phyloP scores from a whole-genome alignment of 495 filamentous ascomycete species.

The Staphylotrichum tortipilum region DNA sequence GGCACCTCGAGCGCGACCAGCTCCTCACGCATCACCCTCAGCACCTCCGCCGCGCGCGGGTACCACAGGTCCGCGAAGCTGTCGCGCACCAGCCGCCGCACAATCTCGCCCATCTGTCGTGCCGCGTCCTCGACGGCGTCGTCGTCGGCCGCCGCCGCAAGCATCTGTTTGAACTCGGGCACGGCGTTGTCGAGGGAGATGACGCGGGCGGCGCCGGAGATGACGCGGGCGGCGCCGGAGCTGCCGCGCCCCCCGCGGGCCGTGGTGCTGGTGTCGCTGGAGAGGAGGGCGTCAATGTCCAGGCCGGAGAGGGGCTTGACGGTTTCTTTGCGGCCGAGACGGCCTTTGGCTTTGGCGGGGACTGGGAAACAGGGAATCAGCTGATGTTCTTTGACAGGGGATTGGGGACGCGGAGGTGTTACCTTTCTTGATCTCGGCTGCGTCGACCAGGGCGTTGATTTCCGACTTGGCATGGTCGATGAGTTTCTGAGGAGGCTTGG shows the following conservation, averaged over 20 bases:
- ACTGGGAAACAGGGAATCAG: too few relatives aligned
- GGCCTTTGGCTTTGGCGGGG: slow-evolving; percentile 71
- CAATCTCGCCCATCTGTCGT: slow-evolving; percentile 64
- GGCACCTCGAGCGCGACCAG: slow-evolving; percentile 70
- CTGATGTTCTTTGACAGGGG: too few relatives aligned
- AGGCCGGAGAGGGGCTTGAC: slow-evolving; percentile 87
- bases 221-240: too few relatives aligned
- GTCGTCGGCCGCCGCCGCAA: slow-evolving; percentile 54
- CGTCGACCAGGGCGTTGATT: slow-evolving; percentile 55
- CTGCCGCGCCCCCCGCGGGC: too few relatives aligned
- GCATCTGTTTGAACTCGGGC: slow-evolving; percentile 81
- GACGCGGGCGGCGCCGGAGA: too few relatives aligned
- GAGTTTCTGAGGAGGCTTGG: slow-evolving; percentile 62
- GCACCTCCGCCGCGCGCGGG: slow-evolving; percentile 61
- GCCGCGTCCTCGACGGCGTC: slow-evolving; percentile 57
- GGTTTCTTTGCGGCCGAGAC: slow-evolving; percentile 56
- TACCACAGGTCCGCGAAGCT: slow-evolving; percentile 72
- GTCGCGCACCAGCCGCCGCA: slow-evolving; percentile 57
- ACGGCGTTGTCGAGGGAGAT: slow-evolving; percentile 77
- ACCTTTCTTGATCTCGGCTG: slow-evolving; percentile 84
- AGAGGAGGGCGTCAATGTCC: slow-evolving; percentile 71
- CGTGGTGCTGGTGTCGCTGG: slow-evolving; percentile 41
- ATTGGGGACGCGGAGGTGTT: too few relatives aligned
- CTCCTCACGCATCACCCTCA: slow-evolving; percentile 71
- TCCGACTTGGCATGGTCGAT: slow-evolving; percentile 44